Percentiles rank a stretch among this genome's conserved stretches.
Conservation (phyloP, 805 yeast genomes). For the Ogataea neopini region DNA sequence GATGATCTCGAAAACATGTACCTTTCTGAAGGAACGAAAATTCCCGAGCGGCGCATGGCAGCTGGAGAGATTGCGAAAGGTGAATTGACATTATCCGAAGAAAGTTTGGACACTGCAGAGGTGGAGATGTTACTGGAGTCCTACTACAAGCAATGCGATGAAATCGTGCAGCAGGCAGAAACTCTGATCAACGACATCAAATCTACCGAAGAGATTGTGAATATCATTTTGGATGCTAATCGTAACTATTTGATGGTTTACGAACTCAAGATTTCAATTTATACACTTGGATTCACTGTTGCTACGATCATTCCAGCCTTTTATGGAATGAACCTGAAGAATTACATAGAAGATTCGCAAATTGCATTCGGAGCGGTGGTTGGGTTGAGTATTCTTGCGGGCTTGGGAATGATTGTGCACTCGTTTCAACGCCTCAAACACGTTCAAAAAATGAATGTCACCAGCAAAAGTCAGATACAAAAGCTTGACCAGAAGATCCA, state of each 20-base stretch:
- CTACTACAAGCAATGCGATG: slow-evolving; percentile 89
- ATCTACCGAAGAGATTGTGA: slow-evolving; percentile 90
- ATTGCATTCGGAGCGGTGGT: slow-evolving; percentile 65
- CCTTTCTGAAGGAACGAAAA: slow-evolving; percentile 39
- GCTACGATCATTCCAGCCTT: slow-evolving; percentile 86
- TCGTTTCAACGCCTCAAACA: slow-evolving; percentile 58
- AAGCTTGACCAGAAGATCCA: slow-evolving; percentile 30
- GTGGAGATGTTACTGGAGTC: slow-evolving; percentile 86
- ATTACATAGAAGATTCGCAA: slow-evolving; percentile 69
- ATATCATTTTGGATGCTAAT: slow-evolving; percentile 87
- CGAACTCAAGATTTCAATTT: slow-evolving; percentile 79
- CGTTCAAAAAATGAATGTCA: slow-evolving; percentile 70
- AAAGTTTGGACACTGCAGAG: slow-evolving; percentile 50
- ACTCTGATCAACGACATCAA: slow-evolving; percentile 79
- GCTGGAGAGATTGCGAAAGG: slow-evolving; percentile 2
- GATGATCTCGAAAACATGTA: slow-evolving; percentile 84
- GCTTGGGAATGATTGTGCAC: slow-evolving; percentile 51
- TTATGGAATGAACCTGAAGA: slow-evolving; percentile 84
- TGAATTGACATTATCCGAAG: slow-evolving; percentile 9
- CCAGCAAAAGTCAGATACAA: slow-evolving; percentile 35
- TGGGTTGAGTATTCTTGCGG: slow-evolving; percentile 51
- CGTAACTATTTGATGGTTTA: slow-evolving; percentile 87
- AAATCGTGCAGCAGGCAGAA: slow-evolving; percentile 87
- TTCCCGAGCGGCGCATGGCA: neutral
- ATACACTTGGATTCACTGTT: slow-evolving; percentile 80